A percentile compares a stretch with the other conserved stretches of the same genome.
Conservation (phyloP, 352 stramenopile species). For the Bremia lactucae region DNA sequence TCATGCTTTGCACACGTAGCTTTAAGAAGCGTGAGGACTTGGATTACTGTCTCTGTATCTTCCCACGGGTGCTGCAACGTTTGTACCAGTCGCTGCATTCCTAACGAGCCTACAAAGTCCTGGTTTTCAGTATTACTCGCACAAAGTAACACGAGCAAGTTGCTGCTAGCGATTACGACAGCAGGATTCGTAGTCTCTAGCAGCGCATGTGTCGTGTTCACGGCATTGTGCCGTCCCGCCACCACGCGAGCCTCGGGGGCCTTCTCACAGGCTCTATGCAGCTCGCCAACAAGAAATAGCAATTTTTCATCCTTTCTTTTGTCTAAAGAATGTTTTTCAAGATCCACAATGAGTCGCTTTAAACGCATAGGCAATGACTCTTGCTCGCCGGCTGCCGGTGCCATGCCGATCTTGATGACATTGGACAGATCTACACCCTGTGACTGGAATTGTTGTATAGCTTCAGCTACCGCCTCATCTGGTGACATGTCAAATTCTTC, state of each 20-base stretch:
- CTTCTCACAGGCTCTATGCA: slow-evolving; percentile 30
- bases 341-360: slow-evolving; percentile 22
- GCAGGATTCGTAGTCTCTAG: slow-evolving; percentile 12
- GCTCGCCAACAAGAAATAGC: slow-evolving; percentile 14
- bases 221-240: slow-evolving; percentile 42
- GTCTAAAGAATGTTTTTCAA: slow-evolving; percentile 9
- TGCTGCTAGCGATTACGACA: slow-evolving; percentile 8
- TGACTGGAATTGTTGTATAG: slow-evolving; percentile 77
- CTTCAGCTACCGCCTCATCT: slow-evolving; percentile 69
- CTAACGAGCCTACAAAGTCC: slow-evolving; percentile 36
- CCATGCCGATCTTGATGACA: slow-evolving; percentile 46
- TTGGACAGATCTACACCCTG: slow-evolving; percentile 82
- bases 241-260: slow-evolving; percentile 48
- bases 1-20: slow-evolving; percentile 50
- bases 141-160: slow-evolving; percentile 28
- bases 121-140: slow-evolving; percentile 47
- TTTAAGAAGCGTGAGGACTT: slow-evolving; percentile 29
- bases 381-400: neutral
- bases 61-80: slow-evolving; percentile 10
- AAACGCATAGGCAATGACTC: slow-evolving; percentile 20
- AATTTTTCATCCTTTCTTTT: slow-evolving; percentile 4
- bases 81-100: slow-evolving; percentile 28
- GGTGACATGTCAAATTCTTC: slow-evolving; percentile 83
- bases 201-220: slow-evolving; percentile 33
- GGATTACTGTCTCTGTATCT: slow-evolving; percentile 7